Evolutionary conservation across 108 stramenopile species (phyloP).

Genomic region (Nitzschia sp.): DNA sequence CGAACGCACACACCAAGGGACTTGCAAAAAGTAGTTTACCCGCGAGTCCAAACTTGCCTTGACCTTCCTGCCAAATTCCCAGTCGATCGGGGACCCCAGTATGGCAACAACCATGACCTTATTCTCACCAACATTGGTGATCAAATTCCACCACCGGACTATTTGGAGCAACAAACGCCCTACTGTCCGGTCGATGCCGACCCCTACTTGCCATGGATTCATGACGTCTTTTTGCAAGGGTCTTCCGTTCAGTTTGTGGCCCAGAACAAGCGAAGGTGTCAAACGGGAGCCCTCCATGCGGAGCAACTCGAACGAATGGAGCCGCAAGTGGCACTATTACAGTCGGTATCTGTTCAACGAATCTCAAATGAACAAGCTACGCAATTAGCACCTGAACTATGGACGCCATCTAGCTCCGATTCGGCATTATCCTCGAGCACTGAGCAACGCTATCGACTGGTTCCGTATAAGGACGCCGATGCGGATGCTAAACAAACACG

Average conservation of each 20-base stretch:
- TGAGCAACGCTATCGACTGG: constrained; percentile 51
- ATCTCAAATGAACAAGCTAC: constrained; percentile 35
- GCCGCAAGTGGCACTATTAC: constrained; percentile 73
- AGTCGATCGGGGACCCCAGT: constrained; percentile 53
- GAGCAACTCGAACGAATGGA: constrained; percentile 47
- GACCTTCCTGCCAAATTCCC: constrained; percentile 70
- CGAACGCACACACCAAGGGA: constrained; percentile 53
- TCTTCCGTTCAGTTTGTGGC: constrained; percentile 66
- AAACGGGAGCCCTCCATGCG: constrained; percentile 50
- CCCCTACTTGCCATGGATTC: constrained; percentile 76
- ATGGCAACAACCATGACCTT: constrained; percentile 28
- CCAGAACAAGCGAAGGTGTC: constrained; percentile 77
- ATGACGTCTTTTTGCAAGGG: constrained; percentile 58
- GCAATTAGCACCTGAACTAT: constrained; percentile 55
- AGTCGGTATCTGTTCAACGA: constrained; percentile 56
- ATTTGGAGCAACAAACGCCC: constrained; percentile 46
- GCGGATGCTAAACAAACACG: constrained; percentile 56
- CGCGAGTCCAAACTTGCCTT: constrained; percentile 49
- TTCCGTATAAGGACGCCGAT: constrained; percentile 50
- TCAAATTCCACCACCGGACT: constrained; percentile 38
- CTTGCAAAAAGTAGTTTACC: constrained; percentile 35
- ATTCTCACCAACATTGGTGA: constrained; percentile 58
- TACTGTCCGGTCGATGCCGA: constrained; percentile 75
- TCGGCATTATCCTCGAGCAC: background rate
- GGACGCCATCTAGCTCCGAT: constrained; percentile 31